Evolutionary conservation across 345 rosid species (phyloP), one percentile per base, ranked within the genome.

Genomic region (Toxicodendron radicans): DNA sequence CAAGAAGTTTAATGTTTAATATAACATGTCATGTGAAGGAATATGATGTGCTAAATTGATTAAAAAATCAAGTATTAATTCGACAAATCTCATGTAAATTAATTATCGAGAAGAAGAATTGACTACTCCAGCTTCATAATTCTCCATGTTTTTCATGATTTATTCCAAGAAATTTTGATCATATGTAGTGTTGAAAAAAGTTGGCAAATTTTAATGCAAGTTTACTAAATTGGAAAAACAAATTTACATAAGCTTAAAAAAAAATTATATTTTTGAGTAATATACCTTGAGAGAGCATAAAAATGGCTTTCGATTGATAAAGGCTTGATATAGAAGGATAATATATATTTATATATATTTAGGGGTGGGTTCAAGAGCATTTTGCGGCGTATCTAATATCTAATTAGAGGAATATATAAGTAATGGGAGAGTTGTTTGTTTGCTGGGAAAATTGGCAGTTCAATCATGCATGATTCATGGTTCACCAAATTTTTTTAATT

Each of bases 1-100:
- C 38, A 35, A 3, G 38, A 14, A 59, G 53, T 13, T 49, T n/a
- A 45, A 27, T 5, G 1, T 5, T 70, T 16, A 54, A 1, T n/a
- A 1, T 0, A 75, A 24, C 72, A 75, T 32, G 35, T 14, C 73
- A 51, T 68, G 74, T 53, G 57, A 38, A 51, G n/a, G 64, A n/a
- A 35, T 38, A 32, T 70, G 73, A 13, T 23, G 3, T 14, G 14
- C 7, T 38, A 4, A 5, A 41, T 5, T n/a, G 48, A n/a, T n/a
- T 7, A 0, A 21, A 57, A 10, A 27, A 14, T 38, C 12, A 24
- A 58, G 14, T 57, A 58, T 46, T 46, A 46, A 46, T 46, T 46
- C 9, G 51, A 46, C 51, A 46, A 46, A 46, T 9, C 51, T 10
- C 51, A 46, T 11, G 16, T 11, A 46, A 46, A 46, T 46, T 49